Evolutionary conservation across 2,329 filamentous ascomycete species (phyloP).

Genomic region (Colletotrichum musicola): DNA sequence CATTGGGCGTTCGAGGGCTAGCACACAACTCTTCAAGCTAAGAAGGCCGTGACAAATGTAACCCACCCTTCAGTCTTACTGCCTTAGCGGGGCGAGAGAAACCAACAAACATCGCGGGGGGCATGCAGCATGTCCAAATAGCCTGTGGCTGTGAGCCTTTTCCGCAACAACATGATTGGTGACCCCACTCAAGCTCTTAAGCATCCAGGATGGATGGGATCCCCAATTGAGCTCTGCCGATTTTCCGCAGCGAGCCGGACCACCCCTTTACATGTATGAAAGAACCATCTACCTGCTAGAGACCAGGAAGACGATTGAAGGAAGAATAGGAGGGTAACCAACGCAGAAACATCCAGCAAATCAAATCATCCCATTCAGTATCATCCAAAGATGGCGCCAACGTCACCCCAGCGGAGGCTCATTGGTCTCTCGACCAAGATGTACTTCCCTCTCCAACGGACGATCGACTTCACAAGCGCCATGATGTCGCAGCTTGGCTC

Average conservation of each 20-base stretch:
- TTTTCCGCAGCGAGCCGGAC: not conserved
- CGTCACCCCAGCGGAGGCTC: slow-evolving; percentile 62
- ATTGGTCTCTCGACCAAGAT: slow-evolving; percentile 83
- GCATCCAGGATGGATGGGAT: no score
- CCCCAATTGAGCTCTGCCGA: not conserved
- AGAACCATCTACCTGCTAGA: not conserved
- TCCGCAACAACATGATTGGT: not conserved
- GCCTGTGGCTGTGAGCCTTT: not conserved
- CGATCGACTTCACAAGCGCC: slow-evolving; percentile 65
- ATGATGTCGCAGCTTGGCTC: slow-evolving; percentile 62
- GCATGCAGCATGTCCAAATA: no score
- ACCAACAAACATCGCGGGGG: no score
- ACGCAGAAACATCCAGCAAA: no score
- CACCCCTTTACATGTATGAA: not conserved
- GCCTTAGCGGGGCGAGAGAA: no score
- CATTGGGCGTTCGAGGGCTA: not conserved
- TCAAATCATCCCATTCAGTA: no score
- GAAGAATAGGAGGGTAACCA: no score
- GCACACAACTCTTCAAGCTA: not conserved
- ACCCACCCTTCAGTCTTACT: no score
- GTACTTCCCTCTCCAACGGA: slow-evolving; percentile 80
- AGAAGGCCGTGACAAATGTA: no score
- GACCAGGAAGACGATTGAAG: no score
- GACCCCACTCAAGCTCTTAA: not conserved
- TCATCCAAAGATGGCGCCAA: no score